Base-by-base conservation (phyloP, 2,329 filamentous ascomycete species). In the Hymenotorrendiella dingleyae region DNA sequence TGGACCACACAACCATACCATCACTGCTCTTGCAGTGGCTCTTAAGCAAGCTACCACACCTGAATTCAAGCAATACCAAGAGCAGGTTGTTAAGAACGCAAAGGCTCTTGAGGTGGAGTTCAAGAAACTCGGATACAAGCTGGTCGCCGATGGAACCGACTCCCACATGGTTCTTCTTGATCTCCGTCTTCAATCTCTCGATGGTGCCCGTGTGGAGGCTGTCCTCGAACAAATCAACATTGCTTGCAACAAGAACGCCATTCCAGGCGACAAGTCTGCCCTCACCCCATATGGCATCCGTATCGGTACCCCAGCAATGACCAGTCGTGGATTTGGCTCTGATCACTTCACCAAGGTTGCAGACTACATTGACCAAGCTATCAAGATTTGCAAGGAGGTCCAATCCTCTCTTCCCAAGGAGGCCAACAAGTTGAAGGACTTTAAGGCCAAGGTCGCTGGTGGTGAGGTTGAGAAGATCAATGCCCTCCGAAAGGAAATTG, bases 361-460 rank as follows among this genome's bases (percentile, higher is more conserved):
- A 53, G 66, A 71, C 55, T 97, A 95, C 76, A 95, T 97, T 58
- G 87, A 94, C 66, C 76, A 82, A 62, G 78, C 81, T 66, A 86
- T 97, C 76, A 86, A 86, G 73, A 77, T 97, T 62, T 86, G 84
- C 77, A 88, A 89, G 78, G 82, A 90, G 62, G 75, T 94, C 58
- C 93, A 97, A 74, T 74, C 64, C 46, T 72, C 76, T 52, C 79
- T 97, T 19, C 91, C 93, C 66, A 96, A 96, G 81, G 86, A 93
- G 69, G 88, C 87, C 62, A 98, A 97, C 82, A 96, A 94, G 82
- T 86, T 94, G 67, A 97, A 97, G 82, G 93, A 98, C 76, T 97
- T 98, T 84, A 94, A 91, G 78, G 82, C 80, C 64, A 91, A 88
- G 78, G 87, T 95, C 49, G 79, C 85, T 45, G 71, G 75, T 55